Percentiles rank a stretch among this genome's conserved stretches.
Conservation (phyloP, 1,284 basidiomycete species). For the Mycena sp. region DNA sequence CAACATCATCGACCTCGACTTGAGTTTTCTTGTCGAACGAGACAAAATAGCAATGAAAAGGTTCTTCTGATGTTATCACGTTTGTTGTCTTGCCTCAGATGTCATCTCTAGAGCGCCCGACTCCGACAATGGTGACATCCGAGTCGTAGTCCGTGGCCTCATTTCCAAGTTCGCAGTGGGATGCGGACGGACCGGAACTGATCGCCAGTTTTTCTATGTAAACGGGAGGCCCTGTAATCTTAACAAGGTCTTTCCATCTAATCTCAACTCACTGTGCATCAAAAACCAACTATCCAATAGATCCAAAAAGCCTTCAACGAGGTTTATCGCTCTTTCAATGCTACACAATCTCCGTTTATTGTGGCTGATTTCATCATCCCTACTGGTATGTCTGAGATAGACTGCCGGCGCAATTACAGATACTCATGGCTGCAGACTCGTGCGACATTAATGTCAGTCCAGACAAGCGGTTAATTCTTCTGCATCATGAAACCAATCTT, state of each 20-base stretch:
- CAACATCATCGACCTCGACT: conserved; percentile 76
- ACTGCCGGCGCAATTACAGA: not conserved
- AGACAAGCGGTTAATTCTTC: conserved; percentile 94
- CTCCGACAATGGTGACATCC: conserved; percentile 43
- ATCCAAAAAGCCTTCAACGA: conserved; percentile 91
- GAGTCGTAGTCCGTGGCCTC: conserved; percentile 75
- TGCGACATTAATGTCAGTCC: conserved; percentile 98
- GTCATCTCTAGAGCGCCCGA: conserved; percentile 28
- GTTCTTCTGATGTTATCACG: conserved; percentile 30
- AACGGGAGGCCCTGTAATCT: conserved; percentile 92
- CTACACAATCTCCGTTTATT: conserved; percentile 83
- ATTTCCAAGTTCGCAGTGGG: conserved; percentile 82
- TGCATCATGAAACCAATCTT: conserved; percentile 90
- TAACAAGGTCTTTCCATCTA: conserved; percentile 73
- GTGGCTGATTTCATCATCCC: conserved; percentile 88
- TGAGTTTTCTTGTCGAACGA: conserved; percentile 75
- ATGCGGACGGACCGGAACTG: conserved; percentile 80
- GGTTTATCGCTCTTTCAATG: conserved; percentile 87
- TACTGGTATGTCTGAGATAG: conserved; percentile 63
- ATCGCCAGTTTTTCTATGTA: conserved; percentile 94
- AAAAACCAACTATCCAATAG: conserved; percentile 46
- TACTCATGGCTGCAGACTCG: conserved; percentile 58
- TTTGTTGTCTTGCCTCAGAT: conserved; percentile 2
- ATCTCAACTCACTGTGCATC: too few species aligned
- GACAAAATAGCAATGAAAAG: conserved; percentile 45